These are phyloP conservation scores for Spathaspora gorwiae DNA, from an alignment of 805 yeast species.

Conservation along the genomic window DNA sequence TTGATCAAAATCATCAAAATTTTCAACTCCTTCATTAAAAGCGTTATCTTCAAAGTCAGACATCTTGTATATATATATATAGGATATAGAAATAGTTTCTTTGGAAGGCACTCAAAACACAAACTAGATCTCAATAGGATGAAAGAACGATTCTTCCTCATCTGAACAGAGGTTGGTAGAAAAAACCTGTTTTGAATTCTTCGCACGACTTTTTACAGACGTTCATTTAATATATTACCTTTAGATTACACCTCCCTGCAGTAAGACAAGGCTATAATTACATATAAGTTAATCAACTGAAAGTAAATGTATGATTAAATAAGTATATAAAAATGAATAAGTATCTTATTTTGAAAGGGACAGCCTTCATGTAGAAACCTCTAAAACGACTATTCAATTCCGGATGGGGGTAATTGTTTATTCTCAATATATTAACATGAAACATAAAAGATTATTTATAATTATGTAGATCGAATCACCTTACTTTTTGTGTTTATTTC, in stretches of 20 bases:
- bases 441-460: neutral
- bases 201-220: neutral
- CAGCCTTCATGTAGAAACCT: too few relatives aligned
- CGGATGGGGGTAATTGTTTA: too few relatives aligned
- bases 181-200: neutral
- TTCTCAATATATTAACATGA: neutral
- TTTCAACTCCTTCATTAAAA: slow-evolving; percentile 67
- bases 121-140: too few relatives aligned
- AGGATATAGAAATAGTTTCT: neutral
- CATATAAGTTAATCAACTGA: too few relatives aligned
- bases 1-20: slow-evolving; percentile 78
- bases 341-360: too few relatives aligned
- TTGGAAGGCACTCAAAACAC: too few relatives aligned
- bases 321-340: too few relatives aligned
- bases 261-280: too few relatives aligned
- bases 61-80: slow-evolving; percentile 16
- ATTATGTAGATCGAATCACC: neutral
- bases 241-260: too few relatives aligned
- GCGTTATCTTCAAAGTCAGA: slow-evolving; percentile 43
- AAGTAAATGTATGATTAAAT: too few relatives aligned
- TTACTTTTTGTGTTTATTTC: neutral
- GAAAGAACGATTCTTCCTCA: neutral
- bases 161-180: slow-evolving; percentile 4
- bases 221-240: too few relatives aligned
- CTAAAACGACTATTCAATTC: too few relatives aligned